Base-by-base conservation (phyloP, 2,329 filamentous ascomycete genomes). In the Penicillium verrucosum region DNA sequence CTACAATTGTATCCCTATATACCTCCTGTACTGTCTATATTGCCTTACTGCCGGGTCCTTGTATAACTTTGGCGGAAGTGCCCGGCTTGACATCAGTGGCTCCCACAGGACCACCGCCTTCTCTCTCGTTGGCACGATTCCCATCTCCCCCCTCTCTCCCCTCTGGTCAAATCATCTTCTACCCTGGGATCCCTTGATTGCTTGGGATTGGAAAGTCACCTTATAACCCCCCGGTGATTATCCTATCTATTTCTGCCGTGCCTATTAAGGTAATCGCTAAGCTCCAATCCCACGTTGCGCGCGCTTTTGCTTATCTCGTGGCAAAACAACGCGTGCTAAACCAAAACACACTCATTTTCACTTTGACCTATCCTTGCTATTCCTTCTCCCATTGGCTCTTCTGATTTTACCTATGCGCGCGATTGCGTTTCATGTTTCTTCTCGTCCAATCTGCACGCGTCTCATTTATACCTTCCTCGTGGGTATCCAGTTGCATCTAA, bases 271-370 rank as follows among this genome's bases (percentile, higher is more conserved):
- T 60, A 62, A 54, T 42, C 40, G 49, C 49, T 44, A 40, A 58
- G 50, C 56, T 57, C 60, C 60, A 62, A 61, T 62, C 58, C 62
- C 61, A 64, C 61, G 49, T 51, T 51, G 38, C 40, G 61, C 63
- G 54, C 55, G 41, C 51, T 30, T 50, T 50, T 44, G 38, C 46
- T 56, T 50, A 53, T 48, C 46, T 64, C 40, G 40, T 51, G 57
- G 40, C 58, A 62, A 62, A 65, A 66, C 60, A 64, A 65, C 61
- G 58, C 63, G 55, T 63, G 60, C 61, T 38, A 32, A 48, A 46
- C 25, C 47, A 50, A 51, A 50, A 55, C 45, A 50, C 52, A 32
- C 23, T 36, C 42, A 16, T 42, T 32, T 16, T 45, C 40, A 32
- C 30, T 32, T 32, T 32, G 30, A 34, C 21, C 38, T 25, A 37